Percentiles rank a stretch among this genome's conserved stretches.
These are phyloP conservation scores for Hanseniaspora valbyensis DNA, from an alignment of 805 yeast species.

Conservation along the genomic window DNA sequence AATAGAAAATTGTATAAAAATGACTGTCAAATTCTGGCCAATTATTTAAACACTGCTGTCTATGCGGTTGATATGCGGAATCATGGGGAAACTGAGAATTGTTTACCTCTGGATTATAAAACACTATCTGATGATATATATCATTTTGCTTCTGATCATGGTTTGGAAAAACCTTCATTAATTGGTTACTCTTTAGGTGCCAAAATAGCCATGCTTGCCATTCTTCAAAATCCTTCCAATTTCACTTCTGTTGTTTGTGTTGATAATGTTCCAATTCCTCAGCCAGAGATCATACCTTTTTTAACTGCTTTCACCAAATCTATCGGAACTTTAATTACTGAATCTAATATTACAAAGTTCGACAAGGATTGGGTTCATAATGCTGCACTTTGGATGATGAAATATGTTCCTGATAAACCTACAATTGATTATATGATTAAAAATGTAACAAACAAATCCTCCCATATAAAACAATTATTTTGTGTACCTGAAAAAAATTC, in stretches of 20 bases:
- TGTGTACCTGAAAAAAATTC: neutral
- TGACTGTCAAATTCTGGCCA: slow-evolving; percentile 31
- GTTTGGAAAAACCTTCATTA: slow-evolving; percentile 27
- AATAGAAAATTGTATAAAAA: slow-evolving; percentile 33
- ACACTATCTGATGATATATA: slow-evolving; percentile 37
- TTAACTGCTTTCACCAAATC: slow-evolving; percentile 6
- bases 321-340: slow-evolving; percentile 16
- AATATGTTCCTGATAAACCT: neutral
- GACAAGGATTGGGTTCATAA: slow-evolving; percentile 2
- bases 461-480: slow-evolving; percentile 22
- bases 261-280: slow-evolving; percentile 20
- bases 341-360: neutral
- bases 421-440: neutral
- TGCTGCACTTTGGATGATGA: neutral
- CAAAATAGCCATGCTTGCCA: slow-evolving; percentile 40
- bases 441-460: slow-evolving; percentile 15
- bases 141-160: slow-evolving; percentile 22
- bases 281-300: slow-evolving; percentile 21
- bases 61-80: slow-evolving; percentile 43
- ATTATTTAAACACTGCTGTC: slow-evolving; percentile 28
- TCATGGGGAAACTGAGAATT: slow-evolving; percentile 43
- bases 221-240: slow-evolving; percentile 28
- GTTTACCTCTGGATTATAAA: slow-evolving; percentile 36
- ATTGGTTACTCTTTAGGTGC: slow-evolving; percentile 57
- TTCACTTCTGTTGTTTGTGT: slow-evolving; percentile 35